Conservation (phyloP, 2,329 filamentous ascomycete genomes). For the Chaetothyriales sp. region DNA sequence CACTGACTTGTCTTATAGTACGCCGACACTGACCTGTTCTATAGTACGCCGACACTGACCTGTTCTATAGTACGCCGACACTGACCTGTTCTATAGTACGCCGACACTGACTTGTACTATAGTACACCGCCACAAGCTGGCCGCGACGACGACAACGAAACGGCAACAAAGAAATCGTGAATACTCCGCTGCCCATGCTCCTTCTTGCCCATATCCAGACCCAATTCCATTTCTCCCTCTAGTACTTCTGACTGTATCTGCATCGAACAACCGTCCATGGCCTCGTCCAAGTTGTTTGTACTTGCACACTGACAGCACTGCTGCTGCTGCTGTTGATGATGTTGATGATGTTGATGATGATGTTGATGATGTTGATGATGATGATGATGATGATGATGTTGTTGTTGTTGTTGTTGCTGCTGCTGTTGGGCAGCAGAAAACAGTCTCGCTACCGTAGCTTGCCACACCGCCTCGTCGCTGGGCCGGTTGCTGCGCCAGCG, state of each 20-base stretch:
- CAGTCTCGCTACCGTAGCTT: slow-evolving; percentile 15
- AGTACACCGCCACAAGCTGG: too few species aligned
- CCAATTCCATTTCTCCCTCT: background rate
- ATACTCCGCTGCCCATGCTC: background rate
- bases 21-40: background rate
- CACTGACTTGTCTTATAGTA: background rate
- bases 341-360: background rate
- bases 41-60: background rate
- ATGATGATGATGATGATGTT: background rate
- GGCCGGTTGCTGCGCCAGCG: slow-evolving; percentile 45
- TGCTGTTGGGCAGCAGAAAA: slow-evolving; percentile 15
- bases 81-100: background rate
- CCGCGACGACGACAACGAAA: background rate
- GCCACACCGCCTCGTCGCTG: slow-evolving; percentile 36
- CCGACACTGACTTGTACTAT: background rate
- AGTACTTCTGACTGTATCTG: background rate
- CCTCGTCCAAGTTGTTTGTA: slow-evolving; percentile 4
- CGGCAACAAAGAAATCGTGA: background rate
- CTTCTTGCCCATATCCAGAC: background rate
- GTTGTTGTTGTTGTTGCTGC: background rate
- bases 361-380: slow-evolving; percentile 4
- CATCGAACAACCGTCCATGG: background rate
- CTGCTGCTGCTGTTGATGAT: background rate
- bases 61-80: background rate
- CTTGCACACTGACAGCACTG: slow-evolving; percentile 1